phyloP scores from a whole-genome alignment of 305 asterid species.

The Fraxinus baroniana region DNA sequence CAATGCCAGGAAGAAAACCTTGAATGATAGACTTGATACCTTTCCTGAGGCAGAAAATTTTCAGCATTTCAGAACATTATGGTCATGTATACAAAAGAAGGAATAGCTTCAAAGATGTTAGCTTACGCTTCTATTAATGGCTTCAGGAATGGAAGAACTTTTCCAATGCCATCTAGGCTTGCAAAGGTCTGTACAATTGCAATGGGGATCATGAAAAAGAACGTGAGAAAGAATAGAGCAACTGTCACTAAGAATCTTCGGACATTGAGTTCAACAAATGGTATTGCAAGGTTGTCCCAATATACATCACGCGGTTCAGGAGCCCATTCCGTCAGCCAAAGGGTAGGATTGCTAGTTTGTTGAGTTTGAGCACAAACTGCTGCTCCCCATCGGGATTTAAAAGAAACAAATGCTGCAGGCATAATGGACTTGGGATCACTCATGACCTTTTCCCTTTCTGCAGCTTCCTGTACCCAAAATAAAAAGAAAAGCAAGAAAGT shows the following conservation, averaged over 20 bases:
- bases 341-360: conserved; percentile 80
- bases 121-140: conserved; percentile 67
- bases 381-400: conserved; percentile 90
- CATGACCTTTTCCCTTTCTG: conserved; percentile 72
- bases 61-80: conserved; percentile 6
- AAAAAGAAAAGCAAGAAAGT: neutral
- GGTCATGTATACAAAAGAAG: neutral
- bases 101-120: conserved; percentile 14
- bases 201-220: conserved; percentile 93
- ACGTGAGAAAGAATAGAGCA: conserved; percentile 77
- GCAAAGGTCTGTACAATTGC: conserved; percentile 88
- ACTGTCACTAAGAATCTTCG: conserved; percentile 66
- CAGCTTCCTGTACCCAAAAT: conserved; percentile 57
- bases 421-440: conserved; percentile 71
- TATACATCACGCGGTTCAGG: conserved; percentile 93
- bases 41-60: conserved; percentile 38
- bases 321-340: conserved; percentile 97
- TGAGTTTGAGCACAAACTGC: conserved; percentile 97
- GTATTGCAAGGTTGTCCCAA: conserved; percentile 93
- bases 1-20: conserved; percentile 44
- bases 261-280: conserved; percentile 70
- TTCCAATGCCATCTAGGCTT: conserved; percentile 75
- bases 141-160: conserved; percentile 73
- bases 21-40: conserved; percentile 66
- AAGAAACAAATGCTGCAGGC: conserved; percentile 95